Conservation (phyloP, 108 stramenopile species). For the Pseudonitzschia multistriata region DNA sequence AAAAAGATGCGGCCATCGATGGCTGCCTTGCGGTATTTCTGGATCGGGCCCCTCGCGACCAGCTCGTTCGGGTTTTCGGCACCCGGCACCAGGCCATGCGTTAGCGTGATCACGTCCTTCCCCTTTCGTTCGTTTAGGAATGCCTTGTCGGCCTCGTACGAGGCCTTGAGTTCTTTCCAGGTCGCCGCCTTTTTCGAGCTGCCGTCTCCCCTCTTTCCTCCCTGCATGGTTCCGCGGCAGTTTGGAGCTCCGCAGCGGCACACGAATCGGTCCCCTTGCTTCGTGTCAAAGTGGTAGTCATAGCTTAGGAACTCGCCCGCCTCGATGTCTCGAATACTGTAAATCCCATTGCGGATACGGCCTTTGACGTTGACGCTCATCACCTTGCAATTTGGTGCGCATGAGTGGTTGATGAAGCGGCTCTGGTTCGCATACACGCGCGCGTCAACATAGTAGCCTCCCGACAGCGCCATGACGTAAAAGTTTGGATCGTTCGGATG, state of each 20-base stretch:
- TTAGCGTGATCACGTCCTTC: slow-evolving; percentile 36
- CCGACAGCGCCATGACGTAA: slow-evolving; percentile 88
- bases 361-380: slow-evolving; percentile 81
- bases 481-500: slow-evolving; percentile 92
- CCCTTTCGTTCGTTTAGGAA: slow-evolving; percentile 46
- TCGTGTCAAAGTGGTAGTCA: slow-evolving; percentile 91
- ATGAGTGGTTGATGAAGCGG: slow-evolving; percentile 95
- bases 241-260: slow-evolving; percentile 76
- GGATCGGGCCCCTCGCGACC: slow-evolving; percentile 50
- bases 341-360: slow-evolving; percentile 80
- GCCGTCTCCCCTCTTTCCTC: slow-evolving; percentile 39
- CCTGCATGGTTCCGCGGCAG: slow-evolving; percentile 82
- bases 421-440: slow-evolving; percentile 78
- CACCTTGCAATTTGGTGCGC: slow-evolving; percentile 90
- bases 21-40: slow-evolving; percentile 30
- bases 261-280: slow-evolving; percentile 50
- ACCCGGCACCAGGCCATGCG: slow-evolving; percentile 54
- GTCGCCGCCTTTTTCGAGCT: slow-evolving; percentile 21
- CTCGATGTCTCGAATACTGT: slow-evolving; percentile 63
- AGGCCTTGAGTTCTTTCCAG: slow-evolving; percentile 56
- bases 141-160: slow-evolving; percentile 51
- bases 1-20: slow-evolving; percentile 45
- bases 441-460: slow-evolving; percentile 90
- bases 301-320: slow-evolving; percentile 87
- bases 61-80: slow-evolving; percentile 34